Evolutionary conservation across 2,329 filamentous ascomycete genomes (phyloP), one percentile per base, ranked within the genome.

Genomic region (Xylaria sp.): DNA sequence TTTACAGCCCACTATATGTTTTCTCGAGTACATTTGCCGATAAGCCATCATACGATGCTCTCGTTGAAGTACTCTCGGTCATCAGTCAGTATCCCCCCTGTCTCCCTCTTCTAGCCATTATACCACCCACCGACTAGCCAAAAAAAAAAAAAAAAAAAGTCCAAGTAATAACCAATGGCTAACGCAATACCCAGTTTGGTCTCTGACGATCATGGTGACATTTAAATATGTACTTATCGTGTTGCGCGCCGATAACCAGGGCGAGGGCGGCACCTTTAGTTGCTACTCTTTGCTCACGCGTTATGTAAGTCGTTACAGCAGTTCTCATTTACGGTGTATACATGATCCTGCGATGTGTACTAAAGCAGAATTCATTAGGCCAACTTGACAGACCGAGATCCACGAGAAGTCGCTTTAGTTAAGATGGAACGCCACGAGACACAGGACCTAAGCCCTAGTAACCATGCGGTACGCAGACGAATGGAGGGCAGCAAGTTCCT

Each of bases 221-320:
- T 72, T 91, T 66, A 92, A 92, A 80, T 92, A 92, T 75, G 83
- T 90, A 47, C 82, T 91, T 69, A 87, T 92, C 75, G 86, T 92
- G 44, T 79, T 92, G 5, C 82, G 81, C 40, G 90, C 90, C 61
- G 90, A 92, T 76, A 89, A 92, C 69, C 90, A 92, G 75, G 90
- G 90, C 53, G 89, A 92, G 75, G 90, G 90, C 32, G 90, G 90
- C 35, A 92, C 90, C 0, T 92, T 92, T 78, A 88, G 87, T 35
- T 85, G 89, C 29, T 92, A 92, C 77, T 89, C 87, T 3, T 79
- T 92, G 16, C 83, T 92, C 1, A 86, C 89, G 4, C 82, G 88
- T 72, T 90, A 87, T 77, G 85, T 85, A 75, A 75, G 81, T 74
- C 9, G 40, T 2, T 21, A 10, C 2, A 32, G 44, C 9, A 25